Conservation (phyloP, 208 protist genomes). For the Leptomonas seymouri region DNA sequence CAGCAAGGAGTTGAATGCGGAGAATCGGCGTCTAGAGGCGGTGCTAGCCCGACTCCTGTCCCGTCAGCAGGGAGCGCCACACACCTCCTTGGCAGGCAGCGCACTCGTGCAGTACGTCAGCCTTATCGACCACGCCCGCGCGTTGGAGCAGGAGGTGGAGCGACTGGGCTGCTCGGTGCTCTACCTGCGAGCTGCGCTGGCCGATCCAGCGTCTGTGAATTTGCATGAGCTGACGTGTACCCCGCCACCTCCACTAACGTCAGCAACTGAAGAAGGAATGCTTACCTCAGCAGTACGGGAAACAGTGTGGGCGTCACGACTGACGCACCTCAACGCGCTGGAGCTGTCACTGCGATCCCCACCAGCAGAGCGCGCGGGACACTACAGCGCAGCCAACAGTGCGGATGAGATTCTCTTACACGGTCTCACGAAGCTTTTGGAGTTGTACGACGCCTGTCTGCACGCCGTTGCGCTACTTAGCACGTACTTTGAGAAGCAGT, state of each 20-base stretch:
- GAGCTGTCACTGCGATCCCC: slow-evolving; percentile 1
- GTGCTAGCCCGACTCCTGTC: slow-evolving; percentile 29
- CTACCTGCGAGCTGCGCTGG: slow-evolving; percentile 37
- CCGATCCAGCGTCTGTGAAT: slow-evolving; percentile 9
- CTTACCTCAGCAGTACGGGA: not conserved
- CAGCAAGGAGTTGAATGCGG: slow-evolving; percentile 36
- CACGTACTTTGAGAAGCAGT: slow-evolving; percentile 32
- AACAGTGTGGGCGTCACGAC: slow-evolving; percentile 1
- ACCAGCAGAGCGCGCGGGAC: not conserved
- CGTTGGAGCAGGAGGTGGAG: slow-evolving; percentile 41
- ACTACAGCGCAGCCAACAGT: not conserved
- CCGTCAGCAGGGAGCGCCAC: not conserved
- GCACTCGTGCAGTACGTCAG: slow-evolving; percentile 31
- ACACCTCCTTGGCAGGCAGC: slow-evolving; percentile 19
- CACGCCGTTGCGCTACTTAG: slow-evolving; percentile 40
- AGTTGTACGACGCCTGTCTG: slow-evolving; percentile 42
- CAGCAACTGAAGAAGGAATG: not conserved
- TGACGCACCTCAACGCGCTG: slow-evolving; percentile 2
- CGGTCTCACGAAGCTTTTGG: slow-evolving; percentile 24
- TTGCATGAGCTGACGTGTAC: not conserved
- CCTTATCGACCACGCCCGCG: slow-evolving; percentile 13
- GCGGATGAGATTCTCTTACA: slow-evolving; percentile 18
- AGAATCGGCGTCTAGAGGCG: slow-evolving; percentile 33
- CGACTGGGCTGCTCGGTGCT: slow-evolving; percentile 45
- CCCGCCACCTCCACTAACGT: not conserved